Conservation (phyloP, 345 rosid species). For the Limnanthes douglasii region DNA sequence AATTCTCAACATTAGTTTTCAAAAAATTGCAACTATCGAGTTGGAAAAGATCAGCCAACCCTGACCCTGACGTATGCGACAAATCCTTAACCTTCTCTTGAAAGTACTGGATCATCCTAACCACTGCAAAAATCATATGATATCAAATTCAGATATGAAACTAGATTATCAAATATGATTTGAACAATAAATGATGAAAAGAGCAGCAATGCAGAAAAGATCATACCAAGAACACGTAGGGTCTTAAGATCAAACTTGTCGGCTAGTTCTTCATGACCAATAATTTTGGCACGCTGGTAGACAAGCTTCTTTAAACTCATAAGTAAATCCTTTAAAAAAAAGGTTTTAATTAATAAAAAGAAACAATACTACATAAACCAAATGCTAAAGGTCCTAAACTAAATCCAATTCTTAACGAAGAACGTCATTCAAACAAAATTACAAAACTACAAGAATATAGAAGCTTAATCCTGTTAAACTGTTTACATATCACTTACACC, state of each 20-base stretch:
- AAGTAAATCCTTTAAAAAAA: constrained; percentile 52
- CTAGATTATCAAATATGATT: no score
- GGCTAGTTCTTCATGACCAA: constrained; percentile 39
- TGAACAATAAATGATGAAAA: constrained; percentile 1
- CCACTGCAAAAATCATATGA: constrained; percentile 11
- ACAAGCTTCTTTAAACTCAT: constrained; percentile 47
- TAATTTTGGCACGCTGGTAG: constrained; percentile 30
- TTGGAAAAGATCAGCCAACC: constrained; percentile 3
- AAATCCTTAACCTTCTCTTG: constrained; percentile 6
- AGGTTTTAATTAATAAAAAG: no score
- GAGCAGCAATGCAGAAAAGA: constrained; percentile 4
- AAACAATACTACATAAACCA: no score
- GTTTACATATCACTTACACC: no score
- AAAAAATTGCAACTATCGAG: constrained; percentile 8
- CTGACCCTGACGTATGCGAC: no score
- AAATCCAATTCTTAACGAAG: no score
- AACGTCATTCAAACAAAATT: no score
- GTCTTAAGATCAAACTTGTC: constrained; percentile 40
- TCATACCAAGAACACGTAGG: constrained; percentile 57
- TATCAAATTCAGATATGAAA: no score
- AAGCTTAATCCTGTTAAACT: no score
- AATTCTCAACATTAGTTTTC: constrained; percentile 5
- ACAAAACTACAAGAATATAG: no score
- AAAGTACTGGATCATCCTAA: constrained; percentile 12
- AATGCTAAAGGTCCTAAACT: no score